Percentiles rank a stretch among this genome's conserved stretches.
Evolutionary conservation across 2,329 filamentous ascomycete genomes (phyloP).

Genomic region (Aspergillus neotritici): DNA sequence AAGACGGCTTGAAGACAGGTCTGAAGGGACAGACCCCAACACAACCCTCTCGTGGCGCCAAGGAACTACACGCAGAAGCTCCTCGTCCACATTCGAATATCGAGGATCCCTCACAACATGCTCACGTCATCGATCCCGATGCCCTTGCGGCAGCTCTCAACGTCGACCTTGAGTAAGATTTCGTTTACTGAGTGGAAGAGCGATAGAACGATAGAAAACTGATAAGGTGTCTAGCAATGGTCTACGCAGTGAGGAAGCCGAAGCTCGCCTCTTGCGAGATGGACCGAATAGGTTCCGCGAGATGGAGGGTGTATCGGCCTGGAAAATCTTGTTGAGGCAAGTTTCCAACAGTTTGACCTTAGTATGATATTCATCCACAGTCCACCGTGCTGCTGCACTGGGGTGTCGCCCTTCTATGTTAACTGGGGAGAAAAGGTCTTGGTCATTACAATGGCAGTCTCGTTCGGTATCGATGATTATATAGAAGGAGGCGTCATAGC

Average conservation of each 20-base stretch:
- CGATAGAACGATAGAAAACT: background rate
- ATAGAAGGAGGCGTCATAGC: slow-evolving; percentile 56
- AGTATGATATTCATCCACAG: slow-evolving; percentile 34
- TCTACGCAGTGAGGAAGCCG: slow-evolving; percentile 57
- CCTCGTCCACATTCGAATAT: background rate
- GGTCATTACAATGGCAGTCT: slow-evolving; percentile 65
- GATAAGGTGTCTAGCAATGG: slow-evolving; percentile 45
- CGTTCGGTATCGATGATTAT: slow-evolving; percentile 51
- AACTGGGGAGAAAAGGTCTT: slow-evolving; percentile 52
- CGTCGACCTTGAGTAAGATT: slow-evolving; percentile 22
- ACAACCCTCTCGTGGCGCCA: background rate
- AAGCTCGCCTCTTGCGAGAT: slow-evolving; percentile 59
- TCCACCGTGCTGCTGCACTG: slow-evolving; percentile 3
- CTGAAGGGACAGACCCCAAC: slow-evolving; percentile 1
- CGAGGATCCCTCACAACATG: slow-evolving; percentile 15
- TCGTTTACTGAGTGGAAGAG: background rate
- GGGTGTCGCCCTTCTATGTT: slow-evolving; percentile 2
- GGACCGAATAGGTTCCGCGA: slow-evolving; percentile 67
- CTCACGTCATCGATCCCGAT: slow-evolving; percentile 20
- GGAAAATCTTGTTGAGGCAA: slow-evolving; percentile 71
- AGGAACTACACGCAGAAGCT: slow-evolving; percentile 4
- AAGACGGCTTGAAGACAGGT: slow-evolving; percentile 14
- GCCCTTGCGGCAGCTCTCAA: slow-evolving; percentile 17
- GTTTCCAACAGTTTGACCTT: slow-evolving; percentile 71
- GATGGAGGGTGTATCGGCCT: slow-evolving; percentile 65